Percentiles rank a stretch among this genome's conserved stretches.
phyloP scores from a whole-genome alignment of 202 grass and related monocot genomes.

The Setaria italica region DNA sequence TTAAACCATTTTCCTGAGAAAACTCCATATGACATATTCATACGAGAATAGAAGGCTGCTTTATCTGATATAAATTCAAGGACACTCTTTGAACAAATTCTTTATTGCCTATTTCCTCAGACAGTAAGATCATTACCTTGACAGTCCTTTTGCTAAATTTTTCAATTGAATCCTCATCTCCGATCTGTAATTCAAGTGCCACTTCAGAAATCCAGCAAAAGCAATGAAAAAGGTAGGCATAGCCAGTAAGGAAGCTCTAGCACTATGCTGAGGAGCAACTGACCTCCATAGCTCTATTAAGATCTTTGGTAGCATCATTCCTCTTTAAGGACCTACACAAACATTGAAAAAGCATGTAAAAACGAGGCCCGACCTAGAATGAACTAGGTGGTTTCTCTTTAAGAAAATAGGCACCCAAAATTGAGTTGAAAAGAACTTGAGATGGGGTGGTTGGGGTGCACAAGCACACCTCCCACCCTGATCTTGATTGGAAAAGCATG shows the following conservation, averaged over 20 bases:
- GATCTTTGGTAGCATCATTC: constrained; percentile 71
- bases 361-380: neutral
- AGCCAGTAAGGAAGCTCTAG: neutral
- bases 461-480: neutral
- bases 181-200: constrained; percentile 60
- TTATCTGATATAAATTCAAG: constrained; percentile 35
- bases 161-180: constrained; percentile 76
- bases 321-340: constrained; percentile 77
- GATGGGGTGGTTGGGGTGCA: neutral
- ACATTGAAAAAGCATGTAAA: constrained; percentile 8
- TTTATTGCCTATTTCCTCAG: constrained; percentile 32
- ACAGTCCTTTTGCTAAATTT: constrained; percentile 96
- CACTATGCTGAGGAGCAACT: constrained; percentile 40
- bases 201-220: constrained; percentile 43
- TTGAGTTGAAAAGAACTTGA: neutral
- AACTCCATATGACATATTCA: constrained; percentile 22
- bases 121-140: constrained; percentile 59
- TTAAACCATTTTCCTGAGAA: neutral
- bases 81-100: neutral
- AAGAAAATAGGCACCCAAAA: neutral
- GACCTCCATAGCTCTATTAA: constrained; percentile 80
- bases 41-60: constrained; percentile 7
- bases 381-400: neutral
- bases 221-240: constrained; percentile 15
- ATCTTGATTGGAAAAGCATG: neutral